Evolutionary conservation across 176 grass and related monocot genomes (phyloP), one percentile per base, ranked within the genome.

Genomic region (Carex parvula): DNA sequence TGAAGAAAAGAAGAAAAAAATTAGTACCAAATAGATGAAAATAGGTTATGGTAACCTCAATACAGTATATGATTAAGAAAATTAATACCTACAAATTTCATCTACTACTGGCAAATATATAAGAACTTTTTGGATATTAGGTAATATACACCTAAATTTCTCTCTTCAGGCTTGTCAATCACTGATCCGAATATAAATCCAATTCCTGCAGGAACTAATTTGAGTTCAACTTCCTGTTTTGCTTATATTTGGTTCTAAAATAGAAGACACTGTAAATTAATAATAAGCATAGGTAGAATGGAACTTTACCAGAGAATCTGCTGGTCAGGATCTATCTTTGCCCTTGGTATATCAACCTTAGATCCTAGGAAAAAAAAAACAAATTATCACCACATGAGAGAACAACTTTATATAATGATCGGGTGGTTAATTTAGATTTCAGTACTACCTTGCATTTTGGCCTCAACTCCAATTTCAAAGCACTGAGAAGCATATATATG

Each of bases 401-500:
- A 71, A 83, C 70, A 68, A 57, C n/a, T 78, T 57, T 7, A 76
- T 76, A 62, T 10, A 33, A 78, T 33, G 1, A 78, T 41, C 46
- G 10, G 46, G 26, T 32, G 24, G 50, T 16, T 57, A 55, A 55
- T 78, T 78, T 18, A 33, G 21, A 78, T 56, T 71, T 71, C 37
- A 56, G 70, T 15, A 85, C 37, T 95, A 99, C 96, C 96, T 87
- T 87, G 87, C 44, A 87, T 82, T 90, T 87, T 95, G 77, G 93
- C 93, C 84, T 99, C 93, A 76, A 95, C 83, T 66, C 91, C 93
- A 85, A 99, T 99, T 87, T 99, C 96, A 79, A 90, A 88, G 85
- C 93, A 99, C 53, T 99, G 93, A 59, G 92, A 86, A 20, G 83
- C 83, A 84, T 95, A 95, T 55, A 93, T 92, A 80, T 90, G 86